phyloP scores from a whole-genome alignment of 2,329 filamentous ascomycete species.

The Colletotrichum sp. region DNA sequence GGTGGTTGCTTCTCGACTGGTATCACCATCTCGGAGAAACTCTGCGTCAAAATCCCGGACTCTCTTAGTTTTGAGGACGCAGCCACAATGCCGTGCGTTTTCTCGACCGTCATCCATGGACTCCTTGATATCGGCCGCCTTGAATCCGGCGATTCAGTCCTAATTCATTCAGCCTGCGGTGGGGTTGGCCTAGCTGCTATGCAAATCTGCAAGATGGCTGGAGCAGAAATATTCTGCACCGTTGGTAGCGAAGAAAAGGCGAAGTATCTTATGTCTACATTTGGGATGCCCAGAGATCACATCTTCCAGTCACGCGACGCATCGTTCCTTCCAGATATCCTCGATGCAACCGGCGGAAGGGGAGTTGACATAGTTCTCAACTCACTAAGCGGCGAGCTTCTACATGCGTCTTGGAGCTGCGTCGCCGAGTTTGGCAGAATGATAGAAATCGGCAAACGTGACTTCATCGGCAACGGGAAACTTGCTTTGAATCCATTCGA shows the following conservation, averaged over 20 bases:
- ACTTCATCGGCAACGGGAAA: conserved; percentile 40
- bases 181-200: conserved; percentile 32
- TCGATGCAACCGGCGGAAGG: conserved; percentile 23
- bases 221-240: conserved; percentile 38
- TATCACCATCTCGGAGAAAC: background rate
- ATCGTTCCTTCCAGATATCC: conserved; percentile 30
- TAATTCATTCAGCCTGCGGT: conserved; percentile 33
- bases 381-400: conserved; percentile 38
- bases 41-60: conserved; percentile 36
- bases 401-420: conserved; percentile 43
- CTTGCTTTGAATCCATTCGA: conserved; percentile 41
- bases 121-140: conserved; percentile 35
- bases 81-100: conserved; percentile 39
- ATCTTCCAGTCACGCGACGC: conserved; percentile 35
- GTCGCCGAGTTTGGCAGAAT: conserved; percentile 44
- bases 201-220: conserved; percentile 29
- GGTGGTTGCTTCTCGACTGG: conserved; percentile 4
- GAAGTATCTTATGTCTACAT: conserved; percentile 28
- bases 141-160: conserved; percentile 24
- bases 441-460: conserved; percentile 46
- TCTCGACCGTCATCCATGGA: conserved; percentile 34
- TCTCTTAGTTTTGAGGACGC: conserved; percentile 37
- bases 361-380: conserved; percentile 39
- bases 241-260: conserved; percentile 35
- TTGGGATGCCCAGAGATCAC: conserved; percentile 30